phyloP scores from a whole-genome alignment of 2,329 filamentous ascomycete genomes.

The Bimuria novae-zelandiae region DNA sequence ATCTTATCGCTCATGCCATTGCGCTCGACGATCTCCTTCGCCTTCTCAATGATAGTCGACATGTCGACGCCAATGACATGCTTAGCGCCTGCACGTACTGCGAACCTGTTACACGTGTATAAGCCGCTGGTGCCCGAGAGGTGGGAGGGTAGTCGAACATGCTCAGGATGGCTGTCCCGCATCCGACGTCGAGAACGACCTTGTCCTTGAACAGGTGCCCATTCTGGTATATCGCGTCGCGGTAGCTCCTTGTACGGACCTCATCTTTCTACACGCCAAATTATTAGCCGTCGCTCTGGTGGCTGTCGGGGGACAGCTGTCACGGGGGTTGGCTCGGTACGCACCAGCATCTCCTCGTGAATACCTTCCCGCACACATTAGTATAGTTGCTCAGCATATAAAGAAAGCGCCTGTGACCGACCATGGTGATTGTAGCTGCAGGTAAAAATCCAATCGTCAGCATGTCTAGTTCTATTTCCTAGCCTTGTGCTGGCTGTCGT shows the following conservation, averaged over 20 bases:
- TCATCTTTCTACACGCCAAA: constrained; percentile 79
- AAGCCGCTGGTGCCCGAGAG: constrained; percentile 24
- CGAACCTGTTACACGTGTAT: constrained; percentile 70
- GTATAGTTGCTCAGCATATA: constrained; percentile 34
- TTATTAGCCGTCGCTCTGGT: constrained; percentile 3
- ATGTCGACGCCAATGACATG: constrained; percentile 99
- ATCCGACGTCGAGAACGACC: constrained; percentile 95
- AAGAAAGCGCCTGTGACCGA: constrained; percentile 55
- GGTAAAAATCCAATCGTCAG: constrained; percentile 44
- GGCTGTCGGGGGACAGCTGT: constrained; percentile 7
- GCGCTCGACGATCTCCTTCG: constrained; percentile 86
- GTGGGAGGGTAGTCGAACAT: constrained; percentile 67
- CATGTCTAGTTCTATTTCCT: constrained; percentile 13
- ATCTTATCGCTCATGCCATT: constrained; percentile 97
- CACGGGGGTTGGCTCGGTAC: constrained; percentile 46
- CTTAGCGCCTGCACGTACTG: constrained; percentile 92
- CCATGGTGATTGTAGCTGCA: constrained; percentile 96
- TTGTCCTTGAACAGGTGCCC: constrained; percentile 91
- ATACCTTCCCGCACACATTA: constrained; percentile 68
- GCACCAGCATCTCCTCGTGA: constrained; percentile 96
- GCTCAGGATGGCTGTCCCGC: constrained; percentile 95
- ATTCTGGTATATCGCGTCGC: constrained; percentile 97
- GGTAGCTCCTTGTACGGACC: constrained; percentile 93
- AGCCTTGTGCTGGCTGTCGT: constrained; percentile 20
- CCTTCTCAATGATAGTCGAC: constrained; percentile 99